These are phyloP conservation scores for Cercospora berteroae DNA, from an alignment of 2,329 filamentous ascomycete genomes.

Conservation along the genomic window DNA sequence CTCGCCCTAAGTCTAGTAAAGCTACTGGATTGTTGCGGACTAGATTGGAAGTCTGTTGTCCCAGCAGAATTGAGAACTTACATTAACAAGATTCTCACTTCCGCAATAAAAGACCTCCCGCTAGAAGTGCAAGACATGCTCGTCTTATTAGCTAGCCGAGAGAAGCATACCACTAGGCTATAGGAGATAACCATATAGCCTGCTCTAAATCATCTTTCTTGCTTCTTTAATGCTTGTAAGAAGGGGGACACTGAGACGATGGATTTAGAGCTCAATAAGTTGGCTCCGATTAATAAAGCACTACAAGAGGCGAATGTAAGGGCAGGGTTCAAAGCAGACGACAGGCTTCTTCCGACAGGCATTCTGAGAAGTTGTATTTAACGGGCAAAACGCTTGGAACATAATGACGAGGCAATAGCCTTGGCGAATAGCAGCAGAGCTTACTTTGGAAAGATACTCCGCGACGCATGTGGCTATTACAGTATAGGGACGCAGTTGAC, in stretches of 20 bases:
- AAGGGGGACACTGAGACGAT: neutral
- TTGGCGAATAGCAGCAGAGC: neutral
- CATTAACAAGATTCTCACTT: neutral
- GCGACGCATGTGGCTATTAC: neutral
- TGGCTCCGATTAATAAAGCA: neutral
- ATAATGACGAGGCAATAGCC: neutral
- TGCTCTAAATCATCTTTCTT: neutral
- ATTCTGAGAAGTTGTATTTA: neutral
- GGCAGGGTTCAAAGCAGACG: neutral
- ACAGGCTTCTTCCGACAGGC: neutral
- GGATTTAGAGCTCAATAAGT: neutral
- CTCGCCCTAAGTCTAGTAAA: neutral
- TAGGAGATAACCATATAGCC: neutral
- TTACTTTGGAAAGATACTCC: neutral
- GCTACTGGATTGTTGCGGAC: neutral
- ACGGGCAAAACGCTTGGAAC: neutral
- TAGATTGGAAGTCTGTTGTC: neutral
- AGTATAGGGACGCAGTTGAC: neutral
- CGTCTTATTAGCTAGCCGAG: neutral
- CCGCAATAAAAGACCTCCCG: neutral
- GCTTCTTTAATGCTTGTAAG: neutral
- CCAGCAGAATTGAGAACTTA: neutral
- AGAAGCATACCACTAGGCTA: neutral
- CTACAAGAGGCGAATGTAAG: neutral
- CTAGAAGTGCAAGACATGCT: neutral